These are phyloP conservation scores for Oryza coarctata DNA, from an alignment of 176 grass and related monocot genomes.

Conservation along the genomic window DNA sequence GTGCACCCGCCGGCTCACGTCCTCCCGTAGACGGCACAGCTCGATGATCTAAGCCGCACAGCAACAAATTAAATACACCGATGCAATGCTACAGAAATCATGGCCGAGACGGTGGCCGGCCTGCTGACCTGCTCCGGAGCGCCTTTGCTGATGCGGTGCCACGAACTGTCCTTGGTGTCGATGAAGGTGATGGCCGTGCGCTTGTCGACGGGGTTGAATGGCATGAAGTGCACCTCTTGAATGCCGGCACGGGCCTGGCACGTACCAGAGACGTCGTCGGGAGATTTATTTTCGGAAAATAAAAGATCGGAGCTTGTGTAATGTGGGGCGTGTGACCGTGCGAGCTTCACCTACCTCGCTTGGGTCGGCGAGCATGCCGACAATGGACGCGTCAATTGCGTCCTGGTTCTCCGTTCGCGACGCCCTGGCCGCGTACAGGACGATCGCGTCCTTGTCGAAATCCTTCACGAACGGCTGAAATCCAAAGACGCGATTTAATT, in stretches of 20 bases:
- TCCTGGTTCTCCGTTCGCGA: constrained; percentile 78
- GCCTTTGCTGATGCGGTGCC: constrained; percentile 83
- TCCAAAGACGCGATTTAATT: not conserved
- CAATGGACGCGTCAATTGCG: constrained; percentile 75
- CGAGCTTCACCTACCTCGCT: constrained; percentile 40
- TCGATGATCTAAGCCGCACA: constrained; percentile 50
- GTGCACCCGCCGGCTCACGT: constrained; percentile 44
- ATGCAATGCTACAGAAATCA: not conserved
- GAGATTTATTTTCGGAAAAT: too few species aligned
- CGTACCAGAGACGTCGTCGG: not conserved
- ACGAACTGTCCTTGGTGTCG: constrained; percentile 41
- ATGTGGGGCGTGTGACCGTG: too few species aligned
- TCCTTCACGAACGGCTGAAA: constrained; percentile 55
- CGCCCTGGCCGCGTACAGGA: constrained; percentile 63
- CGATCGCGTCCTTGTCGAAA: constrained; percentile 41
- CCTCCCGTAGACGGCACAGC: constrained; percentile 56
- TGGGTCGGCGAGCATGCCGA: constrained; percentile 61
- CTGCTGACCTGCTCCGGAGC: constrained; percentile 60
- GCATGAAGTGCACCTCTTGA: constrained; percentile 84
- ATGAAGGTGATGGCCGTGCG: constrained; percentile 87
- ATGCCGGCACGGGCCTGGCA: constrained; percentile 62
- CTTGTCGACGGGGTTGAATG: constrained; percentile 90
- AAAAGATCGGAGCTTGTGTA: too few species aligned
- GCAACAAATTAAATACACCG: not conserved
- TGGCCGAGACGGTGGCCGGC: not conserved